A percentile compares a stretch with the other conserved stretches of the same genome.
These are phyloP conservation scores for Annulohypoxylon moriforme DNA, from an alignment of 495 filamentous ascomycete genomes.

Conservation along the genomic window DNA sequence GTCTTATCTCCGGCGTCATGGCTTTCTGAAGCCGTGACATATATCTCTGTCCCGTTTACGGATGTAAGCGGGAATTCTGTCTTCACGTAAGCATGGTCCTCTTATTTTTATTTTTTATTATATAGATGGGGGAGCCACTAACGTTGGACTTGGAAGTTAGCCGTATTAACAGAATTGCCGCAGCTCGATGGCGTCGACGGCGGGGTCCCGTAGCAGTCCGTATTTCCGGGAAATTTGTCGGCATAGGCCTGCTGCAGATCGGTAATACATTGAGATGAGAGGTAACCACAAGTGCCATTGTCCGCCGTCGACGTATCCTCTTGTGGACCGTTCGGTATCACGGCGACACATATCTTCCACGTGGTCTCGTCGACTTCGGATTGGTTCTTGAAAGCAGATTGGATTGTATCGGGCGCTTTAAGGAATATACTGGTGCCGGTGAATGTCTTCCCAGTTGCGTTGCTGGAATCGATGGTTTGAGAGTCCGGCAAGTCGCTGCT, in stretches of 20 bases:
- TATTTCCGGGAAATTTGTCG: conserved; percentile 37
- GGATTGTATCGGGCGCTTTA: conserved; percentile 32
- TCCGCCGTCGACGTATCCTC: conserved; percentile 28
- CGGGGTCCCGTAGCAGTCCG: conserved; percentile 43
- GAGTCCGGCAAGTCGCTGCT: conserved; percentile 43
- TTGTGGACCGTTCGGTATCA: conserved; percentile 39
- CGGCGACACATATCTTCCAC: conserved; percentile 45
- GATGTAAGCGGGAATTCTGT: conserved; percentile 42
- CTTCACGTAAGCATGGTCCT: neutral
- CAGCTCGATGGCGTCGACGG: conserved; percentile 43
- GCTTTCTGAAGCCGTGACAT: conserved; percentile 38
- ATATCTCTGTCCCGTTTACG: conserved; percentile 40
- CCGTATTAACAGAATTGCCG: conserved; percentile 29
- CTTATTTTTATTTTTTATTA: neutral
- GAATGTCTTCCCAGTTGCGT: conserved; percentile 37
- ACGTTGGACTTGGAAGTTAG: conserved; percentile 42
- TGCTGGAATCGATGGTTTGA: conserved; percentile 31
- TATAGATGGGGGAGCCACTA: neutral
- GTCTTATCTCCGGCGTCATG: conserved; percentile 38
- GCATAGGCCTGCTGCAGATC: conserved; percentile 42
- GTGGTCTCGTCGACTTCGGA: conserved; percentile 42
- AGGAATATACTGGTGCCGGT: conserved; percentile 47
- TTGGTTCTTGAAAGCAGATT: conserved; percentile 29
- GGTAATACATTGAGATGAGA: conserved; percentile 39
- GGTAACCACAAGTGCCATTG: conserved; percentile 32